Evolutionary conservation across 768 basidiomycete genomes (phyloP).

Genomic region (Kondoa subrosea): DNA sequence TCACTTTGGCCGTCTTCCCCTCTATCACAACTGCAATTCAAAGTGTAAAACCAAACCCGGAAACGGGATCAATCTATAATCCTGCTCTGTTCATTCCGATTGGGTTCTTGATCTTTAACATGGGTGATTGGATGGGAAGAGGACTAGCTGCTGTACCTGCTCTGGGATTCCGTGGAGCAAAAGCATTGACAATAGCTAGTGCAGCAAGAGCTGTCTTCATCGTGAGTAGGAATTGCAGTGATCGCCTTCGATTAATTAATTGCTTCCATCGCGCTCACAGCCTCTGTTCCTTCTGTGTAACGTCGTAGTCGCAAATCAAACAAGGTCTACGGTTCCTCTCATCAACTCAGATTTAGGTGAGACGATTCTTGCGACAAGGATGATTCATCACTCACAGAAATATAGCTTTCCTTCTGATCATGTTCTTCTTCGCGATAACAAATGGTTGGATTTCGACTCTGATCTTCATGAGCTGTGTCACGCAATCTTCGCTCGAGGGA

Average conservation of each 20-base stretch:
- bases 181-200: constrained; percentile 13
- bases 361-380: too few species aligned
- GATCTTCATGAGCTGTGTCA: constrained; percentile 25
- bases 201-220: constrained; percentile 24
- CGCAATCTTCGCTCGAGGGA: constrained; percentile 21
- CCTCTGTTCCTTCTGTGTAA: constrained; percentile 28
- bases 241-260: neutral
- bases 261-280: constrained; percentile 13
- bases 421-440: constrained; percentile 24
- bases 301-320: constrained; percentile 6
- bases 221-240: constrained; percentile 15
- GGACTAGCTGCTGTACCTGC: constrained; percentile 19
- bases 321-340: neutral
- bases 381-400: too few species aligned
- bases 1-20: constrained; percentile 30
- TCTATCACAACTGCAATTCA: constrained; percentile 27
- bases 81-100: constrained; percentile 19
- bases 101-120: constrained; percentile 26
- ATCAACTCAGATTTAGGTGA: constrained; percentile 24
- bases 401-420: constrained; percentile 24
- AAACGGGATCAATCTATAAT: constrained; percentile 9
- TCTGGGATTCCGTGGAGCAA: constrained; percentile 19
- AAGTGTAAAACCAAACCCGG: constrained; percentile 9
- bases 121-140: constrained; percentile 27
- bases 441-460: constrained; percentile 27